Conservation (phyloP, 331 rosid genomes). For the Erythrophleum ivorense region DNA sequence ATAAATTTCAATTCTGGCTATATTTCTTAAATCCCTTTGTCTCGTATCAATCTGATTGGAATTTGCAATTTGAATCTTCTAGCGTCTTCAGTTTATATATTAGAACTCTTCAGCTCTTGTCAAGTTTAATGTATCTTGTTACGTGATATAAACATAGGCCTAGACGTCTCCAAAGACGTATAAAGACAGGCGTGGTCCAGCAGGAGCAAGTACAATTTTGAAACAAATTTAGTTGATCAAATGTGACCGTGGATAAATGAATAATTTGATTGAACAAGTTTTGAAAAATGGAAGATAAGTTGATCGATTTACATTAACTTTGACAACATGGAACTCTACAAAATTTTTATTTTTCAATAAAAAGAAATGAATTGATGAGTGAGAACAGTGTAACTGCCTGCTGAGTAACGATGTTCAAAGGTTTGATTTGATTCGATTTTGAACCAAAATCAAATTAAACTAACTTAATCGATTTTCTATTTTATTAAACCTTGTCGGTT, state of each 20-base stretch:
- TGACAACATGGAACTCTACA: conserved; percentile 27
- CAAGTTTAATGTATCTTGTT: neutral
- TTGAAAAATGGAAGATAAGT: neutral
- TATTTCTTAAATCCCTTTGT: neutral
- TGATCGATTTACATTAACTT: conserved; percentile 20
- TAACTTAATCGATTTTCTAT: no score
- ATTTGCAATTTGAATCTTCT: neutral
- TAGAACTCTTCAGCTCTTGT: neutral
- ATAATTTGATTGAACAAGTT: conserved; percentile 5
- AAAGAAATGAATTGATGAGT: conserved; percentile 33
- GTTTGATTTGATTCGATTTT: no score
- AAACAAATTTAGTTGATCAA: neutral
- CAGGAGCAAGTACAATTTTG: neutral
- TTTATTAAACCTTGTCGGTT: no score
- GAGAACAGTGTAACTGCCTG: neutral
- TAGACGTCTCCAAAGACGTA: neutral
- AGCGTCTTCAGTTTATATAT: neutral
- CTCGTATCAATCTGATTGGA: neutral
- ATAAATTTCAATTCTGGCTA: neutral
- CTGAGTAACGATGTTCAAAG: no score
- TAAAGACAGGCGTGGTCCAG: neutral
- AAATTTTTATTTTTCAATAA: conserved; percentile 4
- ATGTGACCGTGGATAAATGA: neutral
- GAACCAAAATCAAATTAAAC: no score
- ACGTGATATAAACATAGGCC: neutral